Conservation (phyloP, 208 protist species). For the Wallacemonas sp. region DNA sequence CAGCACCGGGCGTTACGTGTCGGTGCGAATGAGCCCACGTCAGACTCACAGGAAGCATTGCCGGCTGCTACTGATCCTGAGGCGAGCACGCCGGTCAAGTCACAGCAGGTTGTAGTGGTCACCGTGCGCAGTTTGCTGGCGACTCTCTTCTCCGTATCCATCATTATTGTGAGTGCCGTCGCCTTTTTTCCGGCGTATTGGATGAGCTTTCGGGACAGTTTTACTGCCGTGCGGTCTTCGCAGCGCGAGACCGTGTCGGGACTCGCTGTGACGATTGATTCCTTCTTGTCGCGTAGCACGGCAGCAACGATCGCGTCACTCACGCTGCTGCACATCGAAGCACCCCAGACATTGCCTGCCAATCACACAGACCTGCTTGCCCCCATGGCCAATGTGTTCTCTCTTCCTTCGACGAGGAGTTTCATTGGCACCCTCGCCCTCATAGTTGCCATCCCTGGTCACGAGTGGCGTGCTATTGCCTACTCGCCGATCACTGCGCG, state of each 20-base stretch:
- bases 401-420: not conserved
- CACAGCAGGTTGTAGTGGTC: not conserved
- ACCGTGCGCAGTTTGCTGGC: not conserved
- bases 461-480: conserved; percentile 1
- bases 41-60: too few relatives aligned
- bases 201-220: not conserved
- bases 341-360: not conserved
- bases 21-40: too few relatives aligned
- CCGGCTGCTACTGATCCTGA: too few relatives aligned
- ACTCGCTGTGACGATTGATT: not conserved
- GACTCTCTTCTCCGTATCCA: not conserved
- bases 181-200: conserved; percentile 8
- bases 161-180: not conserved
- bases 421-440: not conserved
- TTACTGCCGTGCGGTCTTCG: not conserved
- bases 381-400: not conserved
- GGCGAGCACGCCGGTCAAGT: not conserved
- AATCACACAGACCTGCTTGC: not conserved
- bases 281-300: not conserved
- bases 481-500: not conserved
- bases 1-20: too few relatives aligned
- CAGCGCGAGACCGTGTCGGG: conserved; percentile 10
- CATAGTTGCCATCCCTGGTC: not conserved
- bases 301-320: not conserved
- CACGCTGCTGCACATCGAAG: not conserved